Conservation (phyloP, 768 basidiomycete genomes). For the Candolleomyces eurysporus region DNA sequence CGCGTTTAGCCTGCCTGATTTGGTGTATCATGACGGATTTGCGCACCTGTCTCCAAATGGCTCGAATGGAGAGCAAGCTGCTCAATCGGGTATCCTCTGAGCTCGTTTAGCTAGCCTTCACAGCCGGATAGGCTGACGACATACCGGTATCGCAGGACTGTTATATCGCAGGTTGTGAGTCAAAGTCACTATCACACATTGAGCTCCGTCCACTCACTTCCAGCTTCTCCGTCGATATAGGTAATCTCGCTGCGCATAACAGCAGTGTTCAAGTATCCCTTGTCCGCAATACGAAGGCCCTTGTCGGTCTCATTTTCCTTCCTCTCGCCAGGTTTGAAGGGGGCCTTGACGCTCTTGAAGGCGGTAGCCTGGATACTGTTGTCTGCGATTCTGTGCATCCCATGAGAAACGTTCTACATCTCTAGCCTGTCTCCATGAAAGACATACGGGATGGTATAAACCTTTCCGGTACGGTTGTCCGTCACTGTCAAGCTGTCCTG, state of each 20-base stretch:
- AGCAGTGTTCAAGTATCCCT: constrained; percentile 81
- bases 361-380: constrained; percentile 79
- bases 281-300: constrained; percentile 76
- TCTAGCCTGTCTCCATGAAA: not conserved
- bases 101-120: not conserved
- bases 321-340: constrained; percentile 54
- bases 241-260: constrained; percentile 81
- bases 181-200: not conserved
- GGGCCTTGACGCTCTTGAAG: constrained; percentile 74
- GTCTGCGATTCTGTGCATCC: constrained; percentile 59
- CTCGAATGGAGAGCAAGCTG: constrained; percentile 78
- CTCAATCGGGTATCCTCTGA: constrained; percentile 89
- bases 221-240: constrained; percentile 88
- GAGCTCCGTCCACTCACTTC: constrained; percentile 41
- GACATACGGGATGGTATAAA: constrained; percentile 70
- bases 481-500: constrained; percentile 56
- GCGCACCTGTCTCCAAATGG: constrained; percentile 67
- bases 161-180: not conserved
- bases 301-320: constrained; percentile 83
- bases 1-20: not conserved
- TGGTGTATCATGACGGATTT: not conserved
- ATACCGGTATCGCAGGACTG: constrained; percentile 74
- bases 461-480: constrained; percentile 85
- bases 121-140: not conserved
- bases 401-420: not conserved